phyloP scores from a whole-genome alignment of 768 basidiomycete genomes.

The Hericium rajendrae region DNA sequence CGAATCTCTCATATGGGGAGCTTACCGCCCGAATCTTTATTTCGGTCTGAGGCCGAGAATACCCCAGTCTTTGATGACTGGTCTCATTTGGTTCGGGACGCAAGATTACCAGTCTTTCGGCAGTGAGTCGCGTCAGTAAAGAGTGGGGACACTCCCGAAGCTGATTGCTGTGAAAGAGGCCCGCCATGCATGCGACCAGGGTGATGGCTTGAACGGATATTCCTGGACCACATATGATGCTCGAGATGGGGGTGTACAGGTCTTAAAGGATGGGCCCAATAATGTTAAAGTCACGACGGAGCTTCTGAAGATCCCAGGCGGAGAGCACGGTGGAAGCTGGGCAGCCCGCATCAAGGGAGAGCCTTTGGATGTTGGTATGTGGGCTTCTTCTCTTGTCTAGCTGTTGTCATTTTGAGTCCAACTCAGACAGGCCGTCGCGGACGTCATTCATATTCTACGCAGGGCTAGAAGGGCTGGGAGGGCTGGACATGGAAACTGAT shows the following conservation, averaged over 20 bases:
- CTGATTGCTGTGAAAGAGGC: slow-evolving; percentile 34
- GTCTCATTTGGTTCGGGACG: slow-evolving; percentile 90
- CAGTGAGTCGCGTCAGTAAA: slow-evolving; percentile 34
- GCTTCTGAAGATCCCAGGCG: slow-evolving; percentile 79
- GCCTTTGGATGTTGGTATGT: slow-evolving; percentile 56
- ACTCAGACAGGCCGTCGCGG: slow-evolving; percentile 36
- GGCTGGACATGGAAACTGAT: slow-evolving; percentile 68
- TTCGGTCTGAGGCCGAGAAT: slow-evolving; percentile 82
- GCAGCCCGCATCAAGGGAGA: slow-evolving; percentile 75
- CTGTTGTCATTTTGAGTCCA: background rate
- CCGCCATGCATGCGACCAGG: slow-evolving; percentile 85
- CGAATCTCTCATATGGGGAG: slow-evolving; percentile 61
- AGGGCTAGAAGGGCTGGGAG: slow-evolving; percentile 82
- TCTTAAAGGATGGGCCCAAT: slow-evolving; percentile 70
- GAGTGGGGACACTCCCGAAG: background rate
- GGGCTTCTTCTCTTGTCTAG: slow-evolving; percentile 10
- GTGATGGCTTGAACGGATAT: slow-evolving; percentile 71
- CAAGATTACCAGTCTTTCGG: slow-evolving; percentile 68
- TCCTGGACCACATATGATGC: slow-evolving; percentile 85
- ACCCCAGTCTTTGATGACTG: slow-evolving; percentile 86
- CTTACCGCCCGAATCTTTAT: slow-evolving; percentile 90
- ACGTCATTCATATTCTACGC: slow-evolving; percentile 80
- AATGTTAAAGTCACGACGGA: slow-evolving; percentile 81
- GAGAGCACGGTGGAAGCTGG: slow-evolving; percentile 81
- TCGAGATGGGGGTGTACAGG: slow-evolving; percentile 77